phyloP scores from a whole-genome alignment of 306 rosid species.

The Lablab purpureus region DNA sequence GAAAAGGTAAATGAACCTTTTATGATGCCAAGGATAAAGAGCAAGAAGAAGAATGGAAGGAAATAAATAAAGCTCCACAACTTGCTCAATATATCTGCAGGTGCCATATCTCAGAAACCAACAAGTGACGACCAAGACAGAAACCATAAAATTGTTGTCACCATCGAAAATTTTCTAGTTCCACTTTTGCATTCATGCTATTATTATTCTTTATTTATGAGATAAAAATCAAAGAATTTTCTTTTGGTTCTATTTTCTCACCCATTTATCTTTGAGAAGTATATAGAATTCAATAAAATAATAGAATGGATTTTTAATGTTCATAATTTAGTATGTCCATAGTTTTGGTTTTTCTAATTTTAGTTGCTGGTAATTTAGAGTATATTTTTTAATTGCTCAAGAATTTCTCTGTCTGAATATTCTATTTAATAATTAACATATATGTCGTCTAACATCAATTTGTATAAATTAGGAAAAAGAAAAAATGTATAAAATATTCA shows the following conservation, averaged over 20 bases:
- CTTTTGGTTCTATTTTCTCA: not conserved
- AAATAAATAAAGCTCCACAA: constrained; percentile 72
- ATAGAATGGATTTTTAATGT: not conserved
- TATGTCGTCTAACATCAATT: not conserved
- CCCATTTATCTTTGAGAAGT: not conserved
- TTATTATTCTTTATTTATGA: not conserved
- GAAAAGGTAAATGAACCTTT: constrained; percentile 61
- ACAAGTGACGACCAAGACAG: not conserved
- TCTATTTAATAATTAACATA: not conserved
- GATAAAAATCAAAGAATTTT: not conserved
- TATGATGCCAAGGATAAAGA: constrained; percentile 65
- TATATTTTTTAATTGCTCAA: not conserved
- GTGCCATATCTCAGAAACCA: constrained; percentile 39
- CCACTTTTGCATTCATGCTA: not conserved
- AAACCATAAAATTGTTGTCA: not conserved
- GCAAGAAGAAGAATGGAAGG: constrained; percentile 73
- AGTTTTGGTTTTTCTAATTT: not conserved
- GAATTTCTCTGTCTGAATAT: not conserved
- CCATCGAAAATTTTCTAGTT: not conserved
- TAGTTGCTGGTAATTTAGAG: not conserved
- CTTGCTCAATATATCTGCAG: constrained; percentile 47
- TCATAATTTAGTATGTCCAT: not conserved
- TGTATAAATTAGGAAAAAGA: not conserved
- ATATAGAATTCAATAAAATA: not conserved
- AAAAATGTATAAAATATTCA: not conserved